Base-by-base conservation (phyloP, 176 grass and related monocot genomes). In the Themeda triandra region DNA sequence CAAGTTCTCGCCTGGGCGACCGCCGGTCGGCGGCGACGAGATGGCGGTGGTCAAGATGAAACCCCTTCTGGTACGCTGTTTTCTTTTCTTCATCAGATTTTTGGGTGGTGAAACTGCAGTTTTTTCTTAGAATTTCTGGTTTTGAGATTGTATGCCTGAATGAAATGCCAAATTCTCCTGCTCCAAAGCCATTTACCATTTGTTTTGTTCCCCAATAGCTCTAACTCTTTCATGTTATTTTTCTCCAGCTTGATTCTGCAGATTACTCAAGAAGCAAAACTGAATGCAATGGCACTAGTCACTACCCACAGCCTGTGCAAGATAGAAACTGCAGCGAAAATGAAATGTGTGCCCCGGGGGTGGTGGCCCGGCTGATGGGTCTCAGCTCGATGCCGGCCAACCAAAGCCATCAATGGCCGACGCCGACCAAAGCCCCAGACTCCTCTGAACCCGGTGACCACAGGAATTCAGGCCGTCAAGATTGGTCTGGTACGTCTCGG, bases 331-430 rank as follows among this genome's bases (percentile, higher is more conserved):
- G 40, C 85, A 51, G 76, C 42, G 64, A 69, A 13, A 76, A 76
- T 3, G 63, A 85, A 51, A 87, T 84, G 76, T 63, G 80, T 28
- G 68, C 78, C n/a, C 90, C 86, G 0, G 86, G 92, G 25, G 78
- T 95, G 37, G 92, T 98, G 44, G 95, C 92, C 53, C 86, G 71
- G 84, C 31, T 98, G 25, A 98, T 98, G 95, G 95, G 95, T 29
- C 91, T 98, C 30, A 93, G 82, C 65, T 89, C 88, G 14, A 88
- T 92, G 88, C 88, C 54, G 23, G 23, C 56, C 0, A 10, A 58
- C 21, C 54, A n/a, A 10, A 82, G 59, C 29, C 82, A 85, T 89
- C 65, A 83, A 78, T 64, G 8, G 72, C 24, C 66, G 36, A 41
- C 23, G 72, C 24, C 66, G 36, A 41, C 23, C 21, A 60, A 80